Evolutionary conservation across 805 yeast genomes (phyloP).

Genomic region (Candida odintsovae): DNA sequence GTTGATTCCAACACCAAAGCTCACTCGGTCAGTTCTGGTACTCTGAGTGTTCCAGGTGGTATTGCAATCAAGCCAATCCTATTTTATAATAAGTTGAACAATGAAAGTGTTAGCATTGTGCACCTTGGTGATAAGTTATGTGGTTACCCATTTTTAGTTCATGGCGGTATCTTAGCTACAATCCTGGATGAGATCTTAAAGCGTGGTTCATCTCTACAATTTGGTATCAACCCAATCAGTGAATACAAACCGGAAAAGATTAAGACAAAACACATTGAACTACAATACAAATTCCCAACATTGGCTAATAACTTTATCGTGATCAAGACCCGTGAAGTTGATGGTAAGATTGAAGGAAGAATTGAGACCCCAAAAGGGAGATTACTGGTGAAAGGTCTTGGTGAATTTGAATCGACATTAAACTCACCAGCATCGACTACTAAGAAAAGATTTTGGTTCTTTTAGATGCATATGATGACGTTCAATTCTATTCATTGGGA

Average conservation of each 20-base stretch:
- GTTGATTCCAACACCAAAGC: conserved; percentile 35
- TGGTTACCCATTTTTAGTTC: conserved; percentile 84
- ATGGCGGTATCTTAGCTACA: conserved; percentile 85
- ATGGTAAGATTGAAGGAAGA: conserved; percentile 40
- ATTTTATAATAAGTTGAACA: conserved; percentile 49
- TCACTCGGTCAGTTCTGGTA: conserved; percentile 37
- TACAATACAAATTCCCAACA: conserved; percentile 66
- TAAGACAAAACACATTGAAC: conserved; percentile 41
- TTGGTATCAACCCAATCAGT: conserved; percentile 24
- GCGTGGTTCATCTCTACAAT: conserved; percentile 39
- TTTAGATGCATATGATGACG: neutral
- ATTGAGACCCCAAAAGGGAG: conserved; percentile 50
- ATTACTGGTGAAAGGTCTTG: conserved; percentile 51
- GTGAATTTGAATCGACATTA: conserved; percentile 30
- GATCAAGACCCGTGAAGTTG: conserved; percentile 43
- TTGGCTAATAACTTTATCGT: conserved; percentile 72
- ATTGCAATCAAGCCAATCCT: conserved; percentile 68
- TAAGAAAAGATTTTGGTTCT: neutral
- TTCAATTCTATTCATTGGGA: neutral
- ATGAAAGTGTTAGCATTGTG: conserved; percentile 59
- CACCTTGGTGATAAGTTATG: conserved; percentile 75
- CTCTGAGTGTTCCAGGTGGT: conserved; percentile 71
- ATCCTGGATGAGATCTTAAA: conserved; percentile 72
- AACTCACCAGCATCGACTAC: neutral
- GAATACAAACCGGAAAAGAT: conserved; percentile 37